These are phyloP conservation scores for Nannizzia gypsea DNA, from an alignment of 2,329 filamentous ascomycete species.

Conservation along the genomic window DNA sequence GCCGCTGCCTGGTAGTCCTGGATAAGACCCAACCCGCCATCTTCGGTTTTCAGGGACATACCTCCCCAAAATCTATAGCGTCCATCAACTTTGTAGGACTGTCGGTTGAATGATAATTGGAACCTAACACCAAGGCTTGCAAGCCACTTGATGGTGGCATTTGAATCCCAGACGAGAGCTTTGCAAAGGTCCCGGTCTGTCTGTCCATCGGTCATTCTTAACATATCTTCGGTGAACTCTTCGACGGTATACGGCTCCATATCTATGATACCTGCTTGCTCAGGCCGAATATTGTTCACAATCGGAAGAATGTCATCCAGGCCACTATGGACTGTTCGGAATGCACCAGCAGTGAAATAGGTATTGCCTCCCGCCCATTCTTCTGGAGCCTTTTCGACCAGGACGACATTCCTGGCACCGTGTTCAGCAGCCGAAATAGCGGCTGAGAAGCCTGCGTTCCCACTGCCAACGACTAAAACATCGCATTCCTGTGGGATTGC, in stretches of 20 bases:
- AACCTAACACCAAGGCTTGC: conserved; percentile 44
- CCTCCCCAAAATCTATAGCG: conserved; percentile 57
- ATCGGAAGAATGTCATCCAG: conserved; percentile 47
- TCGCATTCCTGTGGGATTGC: conserved; percentile 15
- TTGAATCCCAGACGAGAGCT: conserved; percentile 42
- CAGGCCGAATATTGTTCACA: conserved; percentile 46
- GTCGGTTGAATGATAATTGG: conserved; percentile 52
- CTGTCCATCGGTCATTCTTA: conserved; percentile 44
- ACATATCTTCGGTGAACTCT: conserved; percentile 47
- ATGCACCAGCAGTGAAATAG: conserved; percentile 55
- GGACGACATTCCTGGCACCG: conserved; percentile 36
- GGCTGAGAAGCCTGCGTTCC: conserved; percentile 53
- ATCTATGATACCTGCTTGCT: conserved; percentile 43
- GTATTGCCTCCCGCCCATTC: conserved; percentile 52
- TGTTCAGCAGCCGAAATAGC: conserved; percentile 45
- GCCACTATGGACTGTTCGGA: conserved; percentile 46
- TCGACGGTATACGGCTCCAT: conserved; percentile 44
- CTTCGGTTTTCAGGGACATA: conserved; percentile 46
- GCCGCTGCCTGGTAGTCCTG: conserved; percentile 39
- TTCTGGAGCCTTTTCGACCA: conserved; percentile 50
- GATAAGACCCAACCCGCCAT: conserved; percentile 50
- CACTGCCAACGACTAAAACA: conserved; percentile 47
- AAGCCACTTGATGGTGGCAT: conserved; percentile 45
- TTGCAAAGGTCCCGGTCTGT: conserved; percentile 41
- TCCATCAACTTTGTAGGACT: conserved; percentile 53